Base-by-base conservation (phyloP, 257 asterid species). In the Solanum sejunctum region DNA sequence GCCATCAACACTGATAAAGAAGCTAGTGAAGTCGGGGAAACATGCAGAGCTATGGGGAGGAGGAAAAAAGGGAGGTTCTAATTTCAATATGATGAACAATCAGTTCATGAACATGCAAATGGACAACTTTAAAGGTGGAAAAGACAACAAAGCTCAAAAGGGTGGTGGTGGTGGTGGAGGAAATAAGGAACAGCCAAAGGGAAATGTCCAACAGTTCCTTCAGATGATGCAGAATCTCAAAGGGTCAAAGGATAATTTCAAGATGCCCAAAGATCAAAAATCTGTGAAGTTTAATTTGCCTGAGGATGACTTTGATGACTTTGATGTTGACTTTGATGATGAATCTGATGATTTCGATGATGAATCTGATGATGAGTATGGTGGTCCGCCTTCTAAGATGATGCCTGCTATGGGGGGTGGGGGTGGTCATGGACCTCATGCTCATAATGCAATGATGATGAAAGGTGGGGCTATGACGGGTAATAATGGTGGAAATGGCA, bases 1-100 rank as follows among this genome's bases (percentile, higher is more conserved):
- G 87, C 87, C 95, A 58, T 89, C 85, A 32, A 82, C 88, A 8
- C 87, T 94, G n/a, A 84, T 94, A 87, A 88, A 89, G 84, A 94
- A 92, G 92, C 92, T 94, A 41, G 92, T 83, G 69, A 93, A 93
- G 80, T 85, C 94, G 8, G 98, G 98, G 39, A 94, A 94, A 83
- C 95, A 89, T 75, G 98, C 98, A 45, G 94, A 93, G 89, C 56
- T 93, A 13, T 90, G 93, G 95, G 61, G 80, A n/a, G 94, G 95
- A 52, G 84, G 85, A 7, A 89, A 85, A 45, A 91, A 92, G 80
- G 91, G 92, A 13, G 82, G 85, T 54, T 36, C 88, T 41, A 82
- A 85, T 69, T 57, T 87, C 70, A 36, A 16, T 52, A 83, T 83
- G 85, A 83, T 83, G 80, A 89, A 83, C 79, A 86, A 88, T 61